phyloP scores from a whole-genome alignment of 345 rosid genomes.

The Hibiscus mutabilis region DNA sequence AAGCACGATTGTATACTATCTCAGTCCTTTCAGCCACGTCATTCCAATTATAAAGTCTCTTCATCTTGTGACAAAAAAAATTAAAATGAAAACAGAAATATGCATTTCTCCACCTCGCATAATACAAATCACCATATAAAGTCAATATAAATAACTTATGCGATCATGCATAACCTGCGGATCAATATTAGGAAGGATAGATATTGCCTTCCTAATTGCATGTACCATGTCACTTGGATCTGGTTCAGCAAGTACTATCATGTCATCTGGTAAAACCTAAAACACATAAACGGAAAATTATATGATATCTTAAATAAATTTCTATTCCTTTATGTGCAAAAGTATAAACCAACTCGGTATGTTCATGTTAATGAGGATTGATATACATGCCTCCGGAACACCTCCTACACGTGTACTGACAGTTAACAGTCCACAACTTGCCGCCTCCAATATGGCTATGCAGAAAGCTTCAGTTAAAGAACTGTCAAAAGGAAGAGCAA shows the following conservation, averaged over 20 bases:
- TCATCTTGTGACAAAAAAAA: slow-evolving; percentile 38
- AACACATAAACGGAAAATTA: slow-evolving; percentile 3
- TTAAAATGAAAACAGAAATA: not conserved
- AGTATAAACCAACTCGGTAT: not conserved
- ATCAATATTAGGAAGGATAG: slow-evolving; percentile 71
- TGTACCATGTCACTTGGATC: slow-evolving; percentile 90
- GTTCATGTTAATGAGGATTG: not conserved
- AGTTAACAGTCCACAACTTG: slow-evolving; percentile 92
- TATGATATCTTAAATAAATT: not conserved
- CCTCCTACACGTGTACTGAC: slow-evolving; percentile 97
- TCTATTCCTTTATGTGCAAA: not conserved
- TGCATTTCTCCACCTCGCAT: not conserved
- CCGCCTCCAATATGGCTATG: slow-evolving; percentile 96
- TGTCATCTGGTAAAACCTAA: slow-evolving; percentile 94
- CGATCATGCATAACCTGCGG: slow-evolving; percentile 83
- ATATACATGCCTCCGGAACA: slow-evolving; percentile 78
- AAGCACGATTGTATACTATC: slow-evolving; percentile 74
- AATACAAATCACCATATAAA: not conserved
- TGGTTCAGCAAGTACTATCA: slow-evolving; percentile 91
- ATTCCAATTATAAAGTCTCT: slow-evolving; percentile 84
- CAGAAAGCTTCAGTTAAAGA: slow-evolving; percentile 98
- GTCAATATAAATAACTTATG: slow-evolving; percentile 32
- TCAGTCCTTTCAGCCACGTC: slow-evolving; percentile 94
- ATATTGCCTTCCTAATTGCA: slow-evolving; percentile 71
- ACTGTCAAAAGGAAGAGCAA: slow-evolving; percentile 36